Percentiles rank a stretch among this genome's conserved stretches.
Evolutionary conservation across 2,329 filamentous ascomycete genomes (phyloP).

Genomic region (Calonectria pseudoreteaudii): DNA sequence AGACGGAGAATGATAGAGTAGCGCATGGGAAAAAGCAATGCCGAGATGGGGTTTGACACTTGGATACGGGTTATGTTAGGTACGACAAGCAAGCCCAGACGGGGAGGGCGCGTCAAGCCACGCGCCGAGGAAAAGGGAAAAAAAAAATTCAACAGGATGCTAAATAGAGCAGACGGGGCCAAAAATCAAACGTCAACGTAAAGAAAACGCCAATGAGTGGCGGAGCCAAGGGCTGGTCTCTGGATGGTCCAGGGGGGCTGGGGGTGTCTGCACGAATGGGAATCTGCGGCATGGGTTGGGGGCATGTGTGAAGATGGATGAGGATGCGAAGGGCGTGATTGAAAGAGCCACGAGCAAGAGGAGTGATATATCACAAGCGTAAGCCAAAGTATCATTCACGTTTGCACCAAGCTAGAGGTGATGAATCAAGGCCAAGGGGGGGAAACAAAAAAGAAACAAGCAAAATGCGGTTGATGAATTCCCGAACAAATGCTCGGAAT

Average conservation of each 20-base stretch:
- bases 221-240: constrained; percentile 27
- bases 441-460: background rate
- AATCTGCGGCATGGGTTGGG: background rate
- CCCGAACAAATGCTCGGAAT: background rate
- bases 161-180: background rate
- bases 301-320: background rate
- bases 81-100: constrained; percentile 11
- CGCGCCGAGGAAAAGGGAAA: constrained; percentile 9
- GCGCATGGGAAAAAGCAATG: constrained; percentile 3
- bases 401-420: background rate
- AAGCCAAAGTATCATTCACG: background rate
- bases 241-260: constrained; percentile 24
- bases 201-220: constrained; percentile 31
- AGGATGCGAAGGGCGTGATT: background rate
- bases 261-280: constrained; percentile 15
- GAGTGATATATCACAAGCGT: background rate
- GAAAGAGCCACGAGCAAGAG: background rate
- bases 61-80: background rate
- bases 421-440: background rate
- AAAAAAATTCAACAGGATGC: constrained; percentile 13
- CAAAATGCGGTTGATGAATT: background rate
- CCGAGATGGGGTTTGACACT: background rate
- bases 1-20: background rate
- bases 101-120: constrained; percentile 4
- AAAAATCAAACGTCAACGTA: constrained; percentile 28